phyloP scores from a whole-genome alignment of 2,329 filamentous ascomycete genomes.

The Boeremia exigua region DNA sequence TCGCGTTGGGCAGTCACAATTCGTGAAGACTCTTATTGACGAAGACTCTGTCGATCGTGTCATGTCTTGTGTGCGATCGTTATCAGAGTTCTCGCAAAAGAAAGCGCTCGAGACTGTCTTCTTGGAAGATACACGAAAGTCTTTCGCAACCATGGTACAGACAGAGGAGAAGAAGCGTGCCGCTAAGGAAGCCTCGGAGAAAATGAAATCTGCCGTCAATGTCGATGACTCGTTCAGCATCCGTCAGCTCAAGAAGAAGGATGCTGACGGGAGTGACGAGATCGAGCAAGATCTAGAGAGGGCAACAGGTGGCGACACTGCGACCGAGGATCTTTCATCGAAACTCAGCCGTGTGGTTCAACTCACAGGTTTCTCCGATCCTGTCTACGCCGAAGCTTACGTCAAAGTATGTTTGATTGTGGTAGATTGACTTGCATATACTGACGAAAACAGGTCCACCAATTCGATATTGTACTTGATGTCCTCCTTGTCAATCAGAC shows the following conservation, averaged over 20 bases:
- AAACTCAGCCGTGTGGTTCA: constrained; percentile 97
- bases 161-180: constrained; percentile 97
- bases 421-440: background rate
- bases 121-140: constrained; percentile 91
- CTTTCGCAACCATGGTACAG: constrained; percentile 96
- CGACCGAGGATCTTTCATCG: constrained; percentile 83
- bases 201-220: constrained; percentile 91
- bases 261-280: constrained; percentile 79
- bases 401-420: constrained; percentile 69
- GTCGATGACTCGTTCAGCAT: constrained; percentile 95
- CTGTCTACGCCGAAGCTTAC: constrained; percentile 98
- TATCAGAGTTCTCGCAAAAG: constrained; percentile 87
- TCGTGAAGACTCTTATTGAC: constrained; percentile 95
- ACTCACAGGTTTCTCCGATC: constrained; percentile 96
- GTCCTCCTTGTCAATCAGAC: constrained; percentile 98
- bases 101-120: constrained; percentile 93
- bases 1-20: constrained; percentile 97
- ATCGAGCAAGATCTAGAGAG: constrained; percentile 90
- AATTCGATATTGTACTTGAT: constrained; percentile 97
- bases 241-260: constrained; percentile 88
- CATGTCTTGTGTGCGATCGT: constrained; percentile 93
- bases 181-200: constrained; percentile 91
- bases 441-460: constrained; percentile 65
- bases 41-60: constrained; percentile 98
- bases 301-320: constrained; percentile 88